A percentile compares a stretch with the other conserved stretches of the same genome.
Conservation (phyloP, 768 basidiomycete genomes). For the Pleurotus pulmonarius region DNA sequence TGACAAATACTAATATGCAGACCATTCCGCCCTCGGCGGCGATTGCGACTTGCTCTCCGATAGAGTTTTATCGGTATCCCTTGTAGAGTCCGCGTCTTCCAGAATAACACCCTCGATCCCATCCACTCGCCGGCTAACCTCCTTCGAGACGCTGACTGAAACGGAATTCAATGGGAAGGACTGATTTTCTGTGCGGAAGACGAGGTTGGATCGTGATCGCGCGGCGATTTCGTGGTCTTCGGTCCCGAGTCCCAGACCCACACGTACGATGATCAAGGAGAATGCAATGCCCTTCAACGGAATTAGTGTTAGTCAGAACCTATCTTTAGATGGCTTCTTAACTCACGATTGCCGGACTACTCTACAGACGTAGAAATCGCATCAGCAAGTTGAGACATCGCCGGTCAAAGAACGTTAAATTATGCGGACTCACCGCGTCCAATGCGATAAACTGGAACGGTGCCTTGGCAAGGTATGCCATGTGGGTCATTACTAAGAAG, state of each 20-base stretch:
- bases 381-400: not conserved
- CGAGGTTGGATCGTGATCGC: not conserved
- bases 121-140: not conserved
- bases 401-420: not conserved
- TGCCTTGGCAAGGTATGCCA: constrained; percentile 2
- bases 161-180: not conserved
- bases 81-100: not conserved
- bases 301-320: not conserved
- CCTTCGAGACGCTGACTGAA: constrained; percentile 1
- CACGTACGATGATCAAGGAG: constrained; percentile 6
- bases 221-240: not conserved
- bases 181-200: constrained; percentile 4
- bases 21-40: not conserved
- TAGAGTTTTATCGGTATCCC: not conserved
- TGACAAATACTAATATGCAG: not conserved
- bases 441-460: constrained; percentile 1
- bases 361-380: not conserved
- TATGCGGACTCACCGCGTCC: not conserved
- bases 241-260: constrained; percentile 1
- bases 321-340: not conserved
- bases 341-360: constrained; percentile 5
- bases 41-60: not conserved
- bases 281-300: not conserved
- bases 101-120: not conserved
- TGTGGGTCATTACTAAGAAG: constrained; percentile 1